Evolutionary conservation across 2,329 filamentous ascomycete genomes (phyloP), one percentile per base, ranked within the genome.

Genomic region (Cytospora piceicola): DNA sequence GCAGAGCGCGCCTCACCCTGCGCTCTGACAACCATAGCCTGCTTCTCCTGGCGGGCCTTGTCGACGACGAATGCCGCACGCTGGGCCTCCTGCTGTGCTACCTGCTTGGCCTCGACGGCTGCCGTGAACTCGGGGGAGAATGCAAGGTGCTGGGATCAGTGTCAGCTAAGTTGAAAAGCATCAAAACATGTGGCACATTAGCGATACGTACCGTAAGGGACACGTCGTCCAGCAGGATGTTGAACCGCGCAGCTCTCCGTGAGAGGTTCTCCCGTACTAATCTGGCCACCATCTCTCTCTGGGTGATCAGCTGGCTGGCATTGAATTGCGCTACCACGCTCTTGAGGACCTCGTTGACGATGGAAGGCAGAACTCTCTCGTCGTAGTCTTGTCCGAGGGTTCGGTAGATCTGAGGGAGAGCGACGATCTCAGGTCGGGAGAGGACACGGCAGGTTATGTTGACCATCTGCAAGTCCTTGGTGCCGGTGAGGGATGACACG

Each of bases 371-470:
- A 52, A 99, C 93, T 68, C 95, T 86, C 87, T 99, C 95, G 74
- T 99, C 95, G 77, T 98, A 99, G 80, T 99, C 95, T 64, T 89
- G 90, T 63, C 95, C 95, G 42, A 99, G 86, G 1, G 95, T 99
- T 71, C 95, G 87, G 85, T 98, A 99, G 75, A 99, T 99, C 81
- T 97, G 93, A 22, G 95, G 95, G 52, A 99, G 88, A 36, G 94
- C 91, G 71, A 92, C 88, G 74, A 99, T 83, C 66, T 93, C 88
- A 64, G 95, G 95, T 73, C 93, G 86, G 66, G 94, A 97, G 61
- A 99, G 91, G 66, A 99, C 95, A 92, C 95, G 94, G 81, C 95
- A 99, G 76, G 94, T 99, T 77, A 99, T 98, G 87, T 99, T 99
- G 77, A 98, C 95, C 95, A 99, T 99, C 84, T 99, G 95, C 80